These are phyloP conservation scores for Posidonia oceanica DNA, from an alignment of 116 monocot species.

Conservation along the genomic window DNA sequence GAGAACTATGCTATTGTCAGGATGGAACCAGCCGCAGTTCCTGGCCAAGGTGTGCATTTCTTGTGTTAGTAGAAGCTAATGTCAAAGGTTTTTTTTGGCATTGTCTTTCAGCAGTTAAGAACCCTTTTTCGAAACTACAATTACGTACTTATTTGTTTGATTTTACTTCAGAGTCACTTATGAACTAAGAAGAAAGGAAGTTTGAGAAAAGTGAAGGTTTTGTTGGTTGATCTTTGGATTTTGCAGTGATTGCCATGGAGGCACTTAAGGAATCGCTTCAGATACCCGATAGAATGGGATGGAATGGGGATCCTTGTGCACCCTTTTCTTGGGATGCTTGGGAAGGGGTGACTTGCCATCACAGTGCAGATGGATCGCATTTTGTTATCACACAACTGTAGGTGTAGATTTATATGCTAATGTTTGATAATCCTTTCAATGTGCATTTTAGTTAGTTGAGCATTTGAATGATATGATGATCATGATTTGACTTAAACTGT, in stretches of 20 bases:
- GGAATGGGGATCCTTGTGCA: slow-evolving; percentile 97
- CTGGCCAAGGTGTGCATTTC: slow-evolving; percentile 49
- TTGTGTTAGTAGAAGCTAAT: neutral
- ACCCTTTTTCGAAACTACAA: too few relatives aligned
- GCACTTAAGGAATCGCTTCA: slow-evolving; percentile 71
- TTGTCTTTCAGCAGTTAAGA: too few relatives aligned
- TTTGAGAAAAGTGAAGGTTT: too few relatives aligned
- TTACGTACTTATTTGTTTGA: too few relatives aligned
- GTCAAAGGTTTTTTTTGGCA: neutral
- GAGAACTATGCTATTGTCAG: slow-evolving; percentile 95
- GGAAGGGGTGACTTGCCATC: slow-evolving; percentile 86
- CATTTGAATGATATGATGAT: too few relatives aligned
- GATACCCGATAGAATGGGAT: slow-evolving; percentile 87
- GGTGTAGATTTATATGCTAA: slow-evolving; percentile 4
- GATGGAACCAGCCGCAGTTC: slow-evolving; percentile 43
- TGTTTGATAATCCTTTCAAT: too few relatives aligned
- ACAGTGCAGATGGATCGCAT: slow-evolving; percentile 4
- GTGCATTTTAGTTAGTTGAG: too few relatives aligned
- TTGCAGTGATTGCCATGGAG: slow-evolving; percentile 58
- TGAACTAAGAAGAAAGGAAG: too few relatives aligned
- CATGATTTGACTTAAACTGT: too few relatives aligned
- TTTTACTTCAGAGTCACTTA: too few relatives aligned
- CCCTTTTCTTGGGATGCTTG: slow-evolving; percentile 90
- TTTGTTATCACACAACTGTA: slow-evolving; percentile 86
- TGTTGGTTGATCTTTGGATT: neutral